phyloP scores from a whole-genome alignment of 257 asterid genomes.

The Plantago ovata region DNA sequence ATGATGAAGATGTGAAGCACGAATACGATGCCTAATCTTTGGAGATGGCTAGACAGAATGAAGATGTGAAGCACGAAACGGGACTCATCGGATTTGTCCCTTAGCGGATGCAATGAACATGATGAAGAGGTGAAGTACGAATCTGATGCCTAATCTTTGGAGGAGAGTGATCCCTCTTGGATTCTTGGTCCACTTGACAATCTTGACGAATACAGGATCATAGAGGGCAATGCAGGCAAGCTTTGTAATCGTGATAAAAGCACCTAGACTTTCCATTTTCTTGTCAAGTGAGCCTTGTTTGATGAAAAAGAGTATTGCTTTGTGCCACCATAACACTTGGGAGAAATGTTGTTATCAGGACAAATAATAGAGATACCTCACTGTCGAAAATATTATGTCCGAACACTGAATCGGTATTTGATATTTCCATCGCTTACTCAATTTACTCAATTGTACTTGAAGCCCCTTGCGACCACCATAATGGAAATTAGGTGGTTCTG shows the following conservation, averaged over 20 bases:
- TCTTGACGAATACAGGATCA: slow-evolving; percentile 34
- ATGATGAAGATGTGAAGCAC: slow-evolving; percentile 46
- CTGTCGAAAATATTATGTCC: too few relatives aligned
- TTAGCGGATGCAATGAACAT: slow-evolving; percentile 33
- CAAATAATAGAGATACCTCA: too few relatives aligned
- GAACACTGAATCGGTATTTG: too few relatives aligned
- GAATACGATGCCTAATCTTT: too few relatives aligned
- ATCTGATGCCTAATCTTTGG: slow-evolving; percentile 40
- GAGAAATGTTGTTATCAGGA: slow-evolving; percentile 31
- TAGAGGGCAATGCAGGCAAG: slow-evolving; percentile 27
- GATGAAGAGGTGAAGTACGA: slow-evolving; percentile 29
- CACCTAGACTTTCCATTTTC: slow-evolving; percentile 29
- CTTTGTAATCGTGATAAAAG: slow-evolving; percentile 36
- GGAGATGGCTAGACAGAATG: too few relatives aligned
- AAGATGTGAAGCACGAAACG: too few relatives aligned
- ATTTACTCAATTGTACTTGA: too few relatives aligned
- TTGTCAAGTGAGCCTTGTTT: slow-evolving; percentile 37
- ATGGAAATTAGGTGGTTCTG: too few relatives aligned
- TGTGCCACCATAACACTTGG: slow-evolving; percentile 39
- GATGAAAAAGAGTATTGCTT: slow-evolving; percentile 35
- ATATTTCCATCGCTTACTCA: too few relatives aligned
- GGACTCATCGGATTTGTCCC: slow-evolving; percentile 30
- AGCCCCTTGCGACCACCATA: too few relatives aligned
- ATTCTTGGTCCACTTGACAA: slow-evolving; percentile 32
- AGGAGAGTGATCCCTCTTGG: slow-evolving; percentile 47